Base-by-base conservation (phyloP, 257 asterid species). In the Petunia axillaris region DNA sequence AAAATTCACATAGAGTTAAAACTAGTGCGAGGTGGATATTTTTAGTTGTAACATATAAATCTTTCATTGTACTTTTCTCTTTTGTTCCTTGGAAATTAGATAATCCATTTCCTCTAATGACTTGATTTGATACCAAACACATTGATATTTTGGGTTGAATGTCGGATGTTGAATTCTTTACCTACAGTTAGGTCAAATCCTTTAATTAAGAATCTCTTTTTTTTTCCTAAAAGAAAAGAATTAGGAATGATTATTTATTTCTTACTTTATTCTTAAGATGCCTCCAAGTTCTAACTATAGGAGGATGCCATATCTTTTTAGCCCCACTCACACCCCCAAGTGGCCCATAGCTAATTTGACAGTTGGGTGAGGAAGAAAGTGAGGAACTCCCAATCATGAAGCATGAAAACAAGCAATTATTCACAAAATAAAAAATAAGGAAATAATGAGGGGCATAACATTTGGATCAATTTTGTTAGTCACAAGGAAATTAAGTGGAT, bases 181-280 rank as follows among this genome's bases (percentile, higher is more conserved):
- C 80, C 57, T 37, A 58, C 58, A 58, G 54, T 76, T 16, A 58
- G 60, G 70, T 76, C 35, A 77, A 62, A 5, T 36, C 46, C 13
- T n/a, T 35, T 57, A 74, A 74, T 36, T 35, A 62, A 62, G 14
- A 67, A 58, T 76, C 43, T 40, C 16, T 76, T 41, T n/a, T 36
- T 60, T 8, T 79, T 25, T 46, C 8, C 38, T 25, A 14, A 67
- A 65, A 74, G 59, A 58, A 71, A 71, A 16, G 71, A 74, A 80
- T 75, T 58, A 59, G 4, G 40, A 83, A 85, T 86, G 60, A 91
- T 85, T 41, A 78, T 75, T n/a, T 36, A 63, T n/a, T 65, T 80
- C 55, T 84, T 81, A 55, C 90, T 89, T 89, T 88, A 81, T 68
- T 52, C 78, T 41, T 80, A 88, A 85, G 93, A 54, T 74, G 89